Base-by-base conservation (phyloP, 73 alveolate genomes). In the Paramecium caudatum region DNA sequence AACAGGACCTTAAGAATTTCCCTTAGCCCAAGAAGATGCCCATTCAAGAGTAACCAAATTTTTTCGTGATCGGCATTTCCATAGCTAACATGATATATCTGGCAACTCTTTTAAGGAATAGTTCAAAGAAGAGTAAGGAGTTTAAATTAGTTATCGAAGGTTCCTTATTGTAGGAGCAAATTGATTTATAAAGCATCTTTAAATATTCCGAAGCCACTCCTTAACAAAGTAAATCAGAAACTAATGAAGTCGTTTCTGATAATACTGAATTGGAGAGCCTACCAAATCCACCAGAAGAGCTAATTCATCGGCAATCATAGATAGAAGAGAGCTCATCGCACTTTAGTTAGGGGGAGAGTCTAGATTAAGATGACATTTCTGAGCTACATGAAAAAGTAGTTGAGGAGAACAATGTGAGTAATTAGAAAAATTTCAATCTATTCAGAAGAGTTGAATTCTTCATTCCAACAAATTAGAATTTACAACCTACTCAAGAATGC, bases 271-370 rank as follows among this genome's bases (percentile, higher is more conserved):
- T n/a, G n/a, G n/a, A n/a, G n/a, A n/a, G n/a, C n/a, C n/a, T n/a
- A n/a, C n/a, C n/a, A n/a, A n/a, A n/a, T n/a, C n/a, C n/a, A n/a
- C n/a, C n/a, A n/a, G n/a, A n/a, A n/a, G n/a, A n/a, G n/a, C n/a
- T n/a, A n/a, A n/a, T n/a, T n/a, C n/a, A n/a, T n/a, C 30, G 23
- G 30, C 7, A 55, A 55, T 55, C 80, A 2, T 25, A 55, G 7
- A 55, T 55, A 2, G 80, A 55, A 12, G 80, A 55, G 17, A 55
- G 80, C 3, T 55, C 80, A 9, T 55, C 80, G 23, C 80, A 55
- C 8, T 55, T 55, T 27, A 55, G 80, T 55, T 23, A 55, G 30
- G 80, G 80, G 80, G 80, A 55, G 23, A 55, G 80, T 55, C 7
- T 55, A 0, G 80, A 55, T 27, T 37, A 55, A 7, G 80, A 55